A percentile compares a stretch with the other conserved stretches of the same genome.
Evolutionary conservation across 257 asterid genomes (phyloP).

Genomic region (Asclepias syriaca): DNA sequence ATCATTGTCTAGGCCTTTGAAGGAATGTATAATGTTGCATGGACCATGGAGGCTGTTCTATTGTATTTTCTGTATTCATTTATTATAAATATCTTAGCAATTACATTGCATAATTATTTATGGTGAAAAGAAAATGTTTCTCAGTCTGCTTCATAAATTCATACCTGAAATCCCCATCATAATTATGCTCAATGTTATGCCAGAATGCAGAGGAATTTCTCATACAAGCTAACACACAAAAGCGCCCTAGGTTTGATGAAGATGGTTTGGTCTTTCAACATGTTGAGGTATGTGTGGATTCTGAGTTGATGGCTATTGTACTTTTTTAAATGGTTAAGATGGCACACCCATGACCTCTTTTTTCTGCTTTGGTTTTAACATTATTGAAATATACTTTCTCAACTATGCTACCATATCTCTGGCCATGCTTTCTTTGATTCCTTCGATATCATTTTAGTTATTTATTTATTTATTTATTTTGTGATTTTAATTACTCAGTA

Average conservation of each 20-base stretch:
- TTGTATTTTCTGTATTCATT: neutral
- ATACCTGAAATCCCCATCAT: neutral
- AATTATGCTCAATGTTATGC: conserved; percentile 11
- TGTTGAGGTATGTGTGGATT: conserved; percentile 56
- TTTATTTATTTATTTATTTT: neutral
- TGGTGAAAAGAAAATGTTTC: neutral
- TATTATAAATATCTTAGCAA: neutral
- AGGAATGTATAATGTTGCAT: neutral
- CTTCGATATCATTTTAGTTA: neutral
- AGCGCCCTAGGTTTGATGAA: conserved; percentile 72
- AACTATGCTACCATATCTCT: conserved; percentile 1
- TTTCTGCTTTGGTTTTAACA: neutral
- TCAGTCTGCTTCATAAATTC: neutral
- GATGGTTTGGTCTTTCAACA: conserved; percentile 36
- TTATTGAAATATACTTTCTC: neutral
- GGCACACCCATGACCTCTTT: neutral
- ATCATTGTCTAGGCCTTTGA: neutral
- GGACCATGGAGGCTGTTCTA: neutral
- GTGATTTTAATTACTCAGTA: neutral
- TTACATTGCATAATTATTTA: neutral
- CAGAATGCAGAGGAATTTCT: conserved; percentile 83
- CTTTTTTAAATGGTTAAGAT: conserved; percentile 5
- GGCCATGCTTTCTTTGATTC: neutral
- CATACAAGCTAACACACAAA: conserved; percentile 83
- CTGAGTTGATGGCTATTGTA: neutral